Percentiles rank a stretch among this genome's conserved stretches.
These are phyloP conservation scores for Ambrosiella cleistominuta DNA, from an alignment of 2,329 filamentous ascomycete species.

Conservation along the genomic window DNA sequence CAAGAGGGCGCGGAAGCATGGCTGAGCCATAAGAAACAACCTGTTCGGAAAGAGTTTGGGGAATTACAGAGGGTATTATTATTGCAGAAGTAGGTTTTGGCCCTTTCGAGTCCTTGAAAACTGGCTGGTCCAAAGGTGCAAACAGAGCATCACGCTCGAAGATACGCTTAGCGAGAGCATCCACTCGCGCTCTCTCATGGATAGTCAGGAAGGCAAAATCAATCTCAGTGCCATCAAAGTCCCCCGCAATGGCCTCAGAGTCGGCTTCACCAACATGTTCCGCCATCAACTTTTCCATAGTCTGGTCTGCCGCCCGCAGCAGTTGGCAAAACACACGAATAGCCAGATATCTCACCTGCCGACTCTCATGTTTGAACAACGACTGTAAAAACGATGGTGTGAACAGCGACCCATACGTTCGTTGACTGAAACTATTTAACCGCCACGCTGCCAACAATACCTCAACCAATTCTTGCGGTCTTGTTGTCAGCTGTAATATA, in stretches of 20 bases:
- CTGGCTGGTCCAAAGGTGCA: neutral
- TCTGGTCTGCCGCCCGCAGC: constrained; percentile 62
- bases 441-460: constrained; percentile 57
- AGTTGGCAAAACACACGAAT: constrained; percentile 66
- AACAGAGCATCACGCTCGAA: constrained; percentile 2
- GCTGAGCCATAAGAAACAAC: constrained; percentile 49
- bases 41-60: constrained; percentile 35
- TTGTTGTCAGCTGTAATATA: constrained; percentile 6
- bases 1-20: constrained; percentile 47
- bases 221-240: constrained; percentile 57
- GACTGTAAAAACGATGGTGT: constrained; percentile 49
- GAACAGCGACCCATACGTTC: constrained; percentile 46
- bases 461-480: constrained; percentile 17
- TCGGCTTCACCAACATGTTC: constrained; percentile 44
- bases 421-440: constrained; percentile 58
- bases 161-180: constrained; percentile 15
- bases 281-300: constrained; percentile 52
- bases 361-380: constrained; percentile 44
- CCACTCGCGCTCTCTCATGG: constrained; percentile 36
- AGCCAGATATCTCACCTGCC: constrained; percentile 58
- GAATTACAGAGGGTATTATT: constrained; percentile 15
- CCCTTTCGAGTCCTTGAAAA: constrained; percentile 5
- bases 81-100: constrained; percentile 11
- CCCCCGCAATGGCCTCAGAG: constrained; percentile 43
- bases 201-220: constrained; percentile 61